Base-by-base conservation (phyloP, 441 rosid genomes). In the Corymbia citriodora region DNA sequence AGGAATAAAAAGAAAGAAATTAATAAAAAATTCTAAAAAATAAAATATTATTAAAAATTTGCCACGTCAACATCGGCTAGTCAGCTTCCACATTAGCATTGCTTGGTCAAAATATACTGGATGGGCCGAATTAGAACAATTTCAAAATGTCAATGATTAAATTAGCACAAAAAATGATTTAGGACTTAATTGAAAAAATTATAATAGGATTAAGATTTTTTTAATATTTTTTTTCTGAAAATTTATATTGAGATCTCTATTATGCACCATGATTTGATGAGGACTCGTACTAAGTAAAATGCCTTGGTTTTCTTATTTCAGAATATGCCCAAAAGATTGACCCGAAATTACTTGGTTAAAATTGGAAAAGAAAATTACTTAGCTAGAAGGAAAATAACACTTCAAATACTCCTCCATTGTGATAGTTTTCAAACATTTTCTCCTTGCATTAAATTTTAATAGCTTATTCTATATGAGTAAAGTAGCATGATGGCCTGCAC, bases 391-490 rank as follows among this genome's bases (percentile, higher is more conserved):
- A 33, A 40, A 19, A 74, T 74, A 36, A 74, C 49, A 74, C 83
- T 74, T 2, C 29, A 11, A 36, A 74, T 36, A 19, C 83, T 18
- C 23, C 13, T 19, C 27, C 27, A 23, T 45, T 6, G 49, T 36
- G 49, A 21, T 72, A 36, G 27, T 36, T 74, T 74, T 36, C 7
- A 33, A 72, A 21, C 49, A 72, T 36, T 36, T 74, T 74, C 83
- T 74, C 27, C 0, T 36, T 10, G 50, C 49, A 0, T 74, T 3
- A 36, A 10, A 19, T 74, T 19, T 5, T 36, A 10, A 23, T 11
- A 74, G 5, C 15, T 74, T 74, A 74, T 10, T 74, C 1, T 36
- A 31, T 68, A 36, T 0, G 0, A 0, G 50, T 74, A 21, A 0
- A 21, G 15, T 19, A 36, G 83, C 83, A 6, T 40, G 27, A 36